Evolutionary conservation across 176 grass and related monocot genomes (phyloP).

Genomic region (Aegilops longissima): DNA sequence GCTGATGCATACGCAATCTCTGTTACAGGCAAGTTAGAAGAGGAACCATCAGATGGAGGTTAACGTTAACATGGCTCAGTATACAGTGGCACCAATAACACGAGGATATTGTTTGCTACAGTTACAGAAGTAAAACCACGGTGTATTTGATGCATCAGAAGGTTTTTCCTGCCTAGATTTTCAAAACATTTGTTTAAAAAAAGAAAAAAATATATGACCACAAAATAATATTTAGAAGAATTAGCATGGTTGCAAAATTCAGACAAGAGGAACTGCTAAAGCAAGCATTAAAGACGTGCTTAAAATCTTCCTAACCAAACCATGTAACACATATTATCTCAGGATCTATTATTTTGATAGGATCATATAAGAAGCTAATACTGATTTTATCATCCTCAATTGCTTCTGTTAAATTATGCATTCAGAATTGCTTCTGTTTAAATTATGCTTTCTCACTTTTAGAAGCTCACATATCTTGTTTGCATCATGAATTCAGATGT

Average conservation of each 20-base stretch:
- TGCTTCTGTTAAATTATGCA: neutral
- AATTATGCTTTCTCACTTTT: neutral
- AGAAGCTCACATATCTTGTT: neutral
- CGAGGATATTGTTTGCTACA: neutral
- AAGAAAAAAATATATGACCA: neutral
- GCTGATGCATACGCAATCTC: constrained; percentile 82
- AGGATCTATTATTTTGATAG: neutral
- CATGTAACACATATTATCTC: neutral
- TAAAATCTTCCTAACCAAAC: too few species aligned
- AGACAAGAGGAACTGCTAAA: neutral
- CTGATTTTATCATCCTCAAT: neutral
- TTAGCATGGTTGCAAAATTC: neutral
- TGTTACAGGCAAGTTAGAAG: constrained; percentile 38
- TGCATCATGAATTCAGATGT: neutral
- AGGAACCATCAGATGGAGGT: constrained; percentile 22
- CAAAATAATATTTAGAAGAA: neutral
- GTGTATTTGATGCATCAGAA: neutral
- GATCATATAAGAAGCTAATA: neutral
- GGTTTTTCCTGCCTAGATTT: neutral
- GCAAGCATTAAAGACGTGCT: too few species aligned
- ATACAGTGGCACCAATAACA: constrained; percentile 5
- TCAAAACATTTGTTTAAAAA: neutral
- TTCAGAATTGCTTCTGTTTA: neutral
- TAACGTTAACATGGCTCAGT: neutral
- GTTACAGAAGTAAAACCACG: neutral